These are phyloP conservation scores for Bruguiera parviflora DNA, from an alignment of 345 rosid species.

Conservation along the genomic window DNA sequence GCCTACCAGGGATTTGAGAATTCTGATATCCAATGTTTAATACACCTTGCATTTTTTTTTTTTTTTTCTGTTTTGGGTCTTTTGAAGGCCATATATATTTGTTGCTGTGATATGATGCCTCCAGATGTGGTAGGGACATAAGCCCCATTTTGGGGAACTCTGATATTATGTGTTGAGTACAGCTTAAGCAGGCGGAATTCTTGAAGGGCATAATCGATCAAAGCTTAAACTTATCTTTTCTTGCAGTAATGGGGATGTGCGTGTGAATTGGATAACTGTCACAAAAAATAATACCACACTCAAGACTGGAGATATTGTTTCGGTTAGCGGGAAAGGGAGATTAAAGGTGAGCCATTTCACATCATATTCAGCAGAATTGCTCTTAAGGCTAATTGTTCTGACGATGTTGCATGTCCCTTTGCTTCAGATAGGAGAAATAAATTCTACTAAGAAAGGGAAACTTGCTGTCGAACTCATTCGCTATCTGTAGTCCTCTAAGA, in stretches of 20 bases:
- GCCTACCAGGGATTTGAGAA: not conserved
- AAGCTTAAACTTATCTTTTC: not conserved
- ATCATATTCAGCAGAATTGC: not conserved
- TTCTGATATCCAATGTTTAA: not conserved
- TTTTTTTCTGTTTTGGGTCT: no score
- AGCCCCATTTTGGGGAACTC: not conserved
- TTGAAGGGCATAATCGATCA: no score
- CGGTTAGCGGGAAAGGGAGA: constrained; percentile 88
- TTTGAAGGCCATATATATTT: no score
- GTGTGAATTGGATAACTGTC: constrained; percentile 73
- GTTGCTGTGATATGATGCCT: no score
- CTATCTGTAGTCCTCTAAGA: constrained; percentile 39
- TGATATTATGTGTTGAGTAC: not conserved
- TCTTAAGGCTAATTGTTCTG: constrained; percentile 7
- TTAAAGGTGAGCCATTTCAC: constrained; percentile 47
- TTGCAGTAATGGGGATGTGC: constrained; percentile 67
- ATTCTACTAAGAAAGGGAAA: constrained; percentile 72
- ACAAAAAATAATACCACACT: constrained; percentile 71
- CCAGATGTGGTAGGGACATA: no score
- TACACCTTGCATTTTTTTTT: not conserved
- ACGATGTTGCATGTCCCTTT: not conserved
- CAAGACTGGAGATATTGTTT: constrained; percentile 78
- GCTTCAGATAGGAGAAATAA: constrained; percentile 72
- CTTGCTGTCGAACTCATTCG: constrained; percentile 71
- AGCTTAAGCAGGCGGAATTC: not conserved